Evolutionary conservation across 139 green algal species (phyloP), one percentile per base, ranked within the genome.

Genomic region (Deuterostichococcus epilithicus): DNA sequence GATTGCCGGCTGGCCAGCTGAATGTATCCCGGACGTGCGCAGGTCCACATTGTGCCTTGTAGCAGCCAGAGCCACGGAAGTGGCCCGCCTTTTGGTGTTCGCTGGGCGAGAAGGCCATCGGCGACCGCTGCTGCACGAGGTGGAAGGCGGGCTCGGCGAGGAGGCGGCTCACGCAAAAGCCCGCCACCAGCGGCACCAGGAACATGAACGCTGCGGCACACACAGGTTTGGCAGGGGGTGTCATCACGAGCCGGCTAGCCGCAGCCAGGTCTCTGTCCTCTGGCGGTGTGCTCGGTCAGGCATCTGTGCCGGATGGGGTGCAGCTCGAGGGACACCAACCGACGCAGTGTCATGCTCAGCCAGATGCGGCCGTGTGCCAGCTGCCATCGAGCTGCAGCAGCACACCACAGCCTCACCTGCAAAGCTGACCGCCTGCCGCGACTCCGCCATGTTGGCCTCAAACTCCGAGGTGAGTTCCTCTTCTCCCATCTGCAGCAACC

Each of bases 391-490:
- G 20, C 45, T 68, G 20, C 28, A 32, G 8, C n/a, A 71, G 0
- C 15, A 73, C 30, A 34, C 25, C 25, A 2, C 28, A 22, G 8
- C 38, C 10, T 1, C 58, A 81, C 83, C 83, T 77, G 67, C 69
- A 68, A 79, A 89, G 26, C 73, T 83, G 42, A 96, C 63, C 5
- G 91, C 84, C 23, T 90, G 77, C 59, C 88, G 83, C 3, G 88
- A 92, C 84, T 96, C 91, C 36, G 88, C 86, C 70, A 94, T 89
- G 78, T 96, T 96, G 3, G 86, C 89, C 42, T 92, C 80, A 44
- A 91, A 91, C 83, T 96, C 92, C 0, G 88, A 83, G 59, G 78
- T 68, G 25, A 91, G 77, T 1, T 78, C 47, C 63, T 87, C 82
- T 75, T 90, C 87, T 18, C 75, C 74, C 60, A 52, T n/a, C 44